These are phyloP conservation scores for Sarcocystis neurona DNA, from an alignment of 169 alveolate genomes.

Conservation along the genomic window DNA sequence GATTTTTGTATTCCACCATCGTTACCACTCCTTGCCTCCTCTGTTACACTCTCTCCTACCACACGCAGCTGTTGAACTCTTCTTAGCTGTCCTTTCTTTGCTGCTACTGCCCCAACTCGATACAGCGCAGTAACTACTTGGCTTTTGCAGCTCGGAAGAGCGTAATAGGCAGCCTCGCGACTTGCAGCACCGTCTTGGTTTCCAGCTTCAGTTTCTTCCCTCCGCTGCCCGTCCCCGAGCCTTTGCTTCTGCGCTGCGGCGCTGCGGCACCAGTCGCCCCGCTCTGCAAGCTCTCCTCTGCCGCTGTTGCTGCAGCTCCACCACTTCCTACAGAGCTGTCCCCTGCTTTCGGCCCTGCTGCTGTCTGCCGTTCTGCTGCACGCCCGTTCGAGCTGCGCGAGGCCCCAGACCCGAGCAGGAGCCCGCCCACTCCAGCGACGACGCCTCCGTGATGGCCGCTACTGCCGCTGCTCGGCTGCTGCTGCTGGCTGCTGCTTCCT, in stretches of 20 bases:
- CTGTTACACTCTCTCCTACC: no score
- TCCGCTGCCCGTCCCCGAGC: constrained; percentile 52
- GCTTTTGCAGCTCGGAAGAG: constrained; percentile 68
- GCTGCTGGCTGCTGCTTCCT: constrained; percentile 57
- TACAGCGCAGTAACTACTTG: constrained; percentile 9
- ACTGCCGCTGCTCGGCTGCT: constrained; percentile 62
- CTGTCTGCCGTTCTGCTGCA: no score
- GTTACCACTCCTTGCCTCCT: no score
- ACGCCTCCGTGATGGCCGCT: constrained; percentile 38
- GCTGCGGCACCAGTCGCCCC: constrained; percentile 43
- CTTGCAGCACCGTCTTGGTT: constrained; percentile 66
- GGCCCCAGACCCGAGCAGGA: no score
- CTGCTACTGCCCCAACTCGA: no score
- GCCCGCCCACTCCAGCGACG: constrained; percentile 29
- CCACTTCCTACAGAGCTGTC: no score
- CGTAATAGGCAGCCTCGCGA: constrained; percentile 66
- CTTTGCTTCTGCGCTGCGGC: constrained; percentile 39
- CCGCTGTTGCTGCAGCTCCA: neutral
- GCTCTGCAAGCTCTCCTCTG: neutral
- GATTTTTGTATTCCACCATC: no score
- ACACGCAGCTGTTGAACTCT: no score
- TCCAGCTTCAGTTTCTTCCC: constrained; percentile 64
- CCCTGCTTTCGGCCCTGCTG: no score
- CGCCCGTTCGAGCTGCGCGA: no score
- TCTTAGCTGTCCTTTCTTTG: no score